phyloP scores from a whole-genome alignment of 805 yeast genomes.

The Cyberlindnera bimundalis region DNA sequence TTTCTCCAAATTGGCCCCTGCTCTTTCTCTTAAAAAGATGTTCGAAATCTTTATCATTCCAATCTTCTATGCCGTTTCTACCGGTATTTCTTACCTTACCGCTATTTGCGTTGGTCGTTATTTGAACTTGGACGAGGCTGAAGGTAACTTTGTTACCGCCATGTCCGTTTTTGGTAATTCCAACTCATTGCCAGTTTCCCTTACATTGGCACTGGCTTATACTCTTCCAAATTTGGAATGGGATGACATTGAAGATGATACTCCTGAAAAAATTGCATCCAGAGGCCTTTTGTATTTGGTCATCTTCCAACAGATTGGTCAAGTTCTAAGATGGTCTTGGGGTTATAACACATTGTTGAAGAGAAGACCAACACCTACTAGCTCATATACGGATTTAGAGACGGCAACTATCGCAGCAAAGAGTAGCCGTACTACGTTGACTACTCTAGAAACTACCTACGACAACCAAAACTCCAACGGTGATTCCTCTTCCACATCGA shows the following conservation, averaged over 20 bases:
- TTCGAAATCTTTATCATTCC: conserved; percentile 84
- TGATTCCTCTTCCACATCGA: neutral
- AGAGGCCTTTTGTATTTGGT: conserved; percentile 73
- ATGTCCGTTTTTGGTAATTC: conserved; percentile 98
- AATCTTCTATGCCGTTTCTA: conserved; percentile 70
- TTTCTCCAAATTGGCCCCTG: conserved; percentile 71
- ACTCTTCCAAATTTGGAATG: conserved; percentile 73
- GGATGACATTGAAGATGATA: conserved; percentile 68
- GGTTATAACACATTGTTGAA: conserved; percentile 70
- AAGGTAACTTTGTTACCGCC: conserved; percentile 88
- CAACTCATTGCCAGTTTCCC: conserved; percentile 89
- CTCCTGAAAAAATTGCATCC: conserved; percentile 69
- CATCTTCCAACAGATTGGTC: conserved; percentile 81
- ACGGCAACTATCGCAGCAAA: neutral
- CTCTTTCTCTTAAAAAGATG: conserved; percentile 70
- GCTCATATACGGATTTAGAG: conserved; percentile 2
- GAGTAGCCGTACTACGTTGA: conserved; percentile 1
- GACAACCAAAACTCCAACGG: neutral
- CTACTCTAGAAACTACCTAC: neutral
- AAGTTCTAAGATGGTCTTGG: conserved; percentile 83
- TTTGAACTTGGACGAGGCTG: conserved; percentile 63
- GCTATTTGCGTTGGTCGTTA: conserved; percentile 53
- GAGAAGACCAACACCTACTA: conserved; percentile 33
- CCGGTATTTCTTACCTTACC: conserved; percentile 66
- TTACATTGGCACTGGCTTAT: conserved; percentile 74